Percentiles rank a stretch among this genome's conserved stretches.
Conservation (phyloP, 2,329 filamentous ascomycete species). For the Xylaria multiplex region DNA sequence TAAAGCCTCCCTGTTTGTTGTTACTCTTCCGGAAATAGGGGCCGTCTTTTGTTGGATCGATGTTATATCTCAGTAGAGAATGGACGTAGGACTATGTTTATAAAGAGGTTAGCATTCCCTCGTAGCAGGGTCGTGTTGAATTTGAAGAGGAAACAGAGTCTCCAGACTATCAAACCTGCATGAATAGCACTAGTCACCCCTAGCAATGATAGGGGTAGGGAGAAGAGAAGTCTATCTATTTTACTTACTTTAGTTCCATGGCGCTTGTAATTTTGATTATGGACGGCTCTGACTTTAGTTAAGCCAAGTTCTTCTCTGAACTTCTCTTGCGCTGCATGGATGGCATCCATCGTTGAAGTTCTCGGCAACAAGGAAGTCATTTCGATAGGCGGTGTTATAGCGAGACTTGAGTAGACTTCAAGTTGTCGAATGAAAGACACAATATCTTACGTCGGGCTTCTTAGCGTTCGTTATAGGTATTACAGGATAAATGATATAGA, state of each 20-base stretch:
- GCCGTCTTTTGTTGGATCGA: constrained; percentile 70
- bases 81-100: constrained; percentile 63
- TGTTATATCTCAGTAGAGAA: constrained; percentile 69
- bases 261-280: constrained; percentile 68
- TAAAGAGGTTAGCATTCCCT: neutral
- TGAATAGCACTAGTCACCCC: neutral
- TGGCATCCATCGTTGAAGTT: constrained; percentile 49
- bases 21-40: constrained; percentile 66
- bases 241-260: constrained; percentile 61
- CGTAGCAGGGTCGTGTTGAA: neutral
- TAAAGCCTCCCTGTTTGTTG: constrained; percentile 59
- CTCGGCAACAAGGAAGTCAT: neutral
- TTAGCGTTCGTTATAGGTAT: constrained; percentile 10
- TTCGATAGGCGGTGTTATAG: constrained; percentile 5
- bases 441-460: constrained; percentile 1
- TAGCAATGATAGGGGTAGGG: neutral
- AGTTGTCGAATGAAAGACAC: neutral
- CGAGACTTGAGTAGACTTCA: neutral
- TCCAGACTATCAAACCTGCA: neutral
- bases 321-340: constrained; percentile 50
- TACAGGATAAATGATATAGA: constrained; percentile 7
- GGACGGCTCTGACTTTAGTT: constrained; percentile 61
- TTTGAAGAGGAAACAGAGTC: neutral
- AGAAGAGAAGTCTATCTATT: neutral
- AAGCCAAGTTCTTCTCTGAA: constrained; percentile 52